Percentiles rank a stretch among this genome's conserved stretches.
These are phyloP conservation scores for Anthoceros angustus DNA, from an alignment of 225 moss, liverwort and hornwort species.

Conservation along the genomic window DNA sequence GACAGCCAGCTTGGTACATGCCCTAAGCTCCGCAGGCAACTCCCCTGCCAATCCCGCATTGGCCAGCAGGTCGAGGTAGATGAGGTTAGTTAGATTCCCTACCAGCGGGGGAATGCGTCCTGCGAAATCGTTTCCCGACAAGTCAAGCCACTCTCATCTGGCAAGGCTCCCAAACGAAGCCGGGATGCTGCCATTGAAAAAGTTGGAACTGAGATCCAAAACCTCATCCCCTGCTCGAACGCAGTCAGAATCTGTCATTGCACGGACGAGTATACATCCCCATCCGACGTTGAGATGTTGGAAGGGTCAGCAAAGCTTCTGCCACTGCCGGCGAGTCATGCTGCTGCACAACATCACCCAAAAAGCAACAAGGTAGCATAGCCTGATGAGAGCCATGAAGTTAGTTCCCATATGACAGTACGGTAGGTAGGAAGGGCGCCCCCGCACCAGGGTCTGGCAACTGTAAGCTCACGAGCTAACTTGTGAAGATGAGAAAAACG, in stretches of 20 bases:
- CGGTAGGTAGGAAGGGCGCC: too few relatives aligned
- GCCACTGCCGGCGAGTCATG: slow-evolving; percentile 1
- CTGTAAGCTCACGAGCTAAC: neutral
- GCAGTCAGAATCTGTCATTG: neutral
- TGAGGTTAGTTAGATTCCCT: neutral
- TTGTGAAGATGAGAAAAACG: neutral
- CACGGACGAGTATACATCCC: neutral
- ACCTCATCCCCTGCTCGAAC: neutral
- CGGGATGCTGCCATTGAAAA: neutral
- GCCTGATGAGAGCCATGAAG: neutral
- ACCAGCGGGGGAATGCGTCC: neutral
- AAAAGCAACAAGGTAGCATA: neutral
- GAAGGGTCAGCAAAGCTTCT: neutral
- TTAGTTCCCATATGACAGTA: neutral
- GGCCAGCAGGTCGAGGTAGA: neutral
- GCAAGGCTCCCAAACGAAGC: neutral
- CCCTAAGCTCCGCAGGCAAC: neutral
- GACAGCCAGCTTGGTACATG: neutral
- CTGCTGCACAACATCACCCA: neutral
- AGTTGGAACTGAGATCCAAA: neutral
- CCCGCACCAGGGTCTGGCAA: neutral
- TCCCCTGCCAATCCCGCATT: neutral
- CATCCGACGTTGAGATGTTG: neutral
- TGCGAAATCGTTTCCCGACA: neutral
- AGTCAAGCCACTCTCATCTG: neutral